Evolutionary conservation across 2,329 filamentous ascomycete genomes (phyloP).

Genomic region (Simplicillium aogashimaense): DNA sequence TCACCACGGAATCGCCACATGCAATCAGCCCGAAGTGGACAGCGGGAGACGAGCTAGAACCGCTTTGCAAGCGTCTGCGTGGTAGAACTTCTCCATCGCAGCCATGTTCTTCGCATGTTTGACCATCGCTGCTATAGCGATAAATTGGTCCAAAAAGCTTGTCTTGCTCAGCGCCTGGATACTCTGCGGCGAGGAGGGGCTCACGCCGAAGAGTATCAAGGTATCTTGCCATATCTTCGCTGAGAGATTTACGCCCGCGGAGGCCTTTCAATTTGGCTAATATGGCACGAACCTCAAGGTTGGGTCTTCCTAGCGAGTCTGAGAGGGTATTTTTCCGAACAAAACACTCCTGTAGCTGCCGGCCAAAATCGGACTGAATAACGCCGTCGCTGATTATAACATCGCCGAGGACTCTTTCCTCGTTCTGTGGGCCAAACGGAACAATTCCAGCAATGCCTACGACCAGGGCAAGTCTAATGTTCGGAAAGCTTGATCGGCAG

Average conservation of each 20-base stretch:
- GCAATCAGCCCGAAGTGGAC: constrained; percentile 27
- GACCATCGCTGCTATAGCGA: constrained; percentile 11
- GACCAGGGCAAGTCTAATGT: constrained; percentile 11
- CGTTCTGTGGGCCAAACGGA: constrained; percentile 4
- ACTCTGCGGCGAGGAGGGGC: constrained; percentile 5
- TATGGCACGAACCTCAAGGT: constrained; percentile 10
- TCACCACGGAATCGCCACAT: constrained; percentile 27
- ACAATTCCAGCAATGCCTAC: constrained; percentile 13
- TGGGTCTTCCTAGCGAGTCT: constrained; percentile 10
- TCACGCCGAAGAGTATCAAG: constrained; percentile 3
- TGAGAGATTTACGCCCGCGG: constrained; percentile 5
- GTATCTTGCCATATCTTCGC: constrained; percentile 3
- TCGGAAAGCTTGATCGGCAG: constrained; percentile 8
- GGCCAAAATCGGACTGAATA: constrained; percentile 19
- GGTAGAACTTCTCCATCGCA: constrained; percentile 15
- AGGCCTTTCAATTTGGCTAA: constrained; percentile 15
- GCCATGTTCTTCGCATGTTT: constrained; percentile 7
- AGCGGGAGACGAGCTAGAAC: constrained; percentile 12
- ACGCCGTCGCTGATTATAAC: constrained; percentile 18
- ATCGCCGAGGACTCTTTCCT: constrained; percentile 15
- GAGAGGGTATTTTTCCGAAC: constrained; percentile 10
- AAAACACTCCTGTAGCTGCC: constrained; percentile 12
- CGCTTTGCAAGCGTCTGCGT: constrained; percentile 15
- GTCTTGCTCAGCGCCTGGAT: constrained; percentile 17
- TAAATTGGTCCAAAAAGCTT: constrained; percentile 19